Conservation (phyloP, 2,329 filamentous ascomycete species). For the Pseudogymnoascus sp. region DNA sequence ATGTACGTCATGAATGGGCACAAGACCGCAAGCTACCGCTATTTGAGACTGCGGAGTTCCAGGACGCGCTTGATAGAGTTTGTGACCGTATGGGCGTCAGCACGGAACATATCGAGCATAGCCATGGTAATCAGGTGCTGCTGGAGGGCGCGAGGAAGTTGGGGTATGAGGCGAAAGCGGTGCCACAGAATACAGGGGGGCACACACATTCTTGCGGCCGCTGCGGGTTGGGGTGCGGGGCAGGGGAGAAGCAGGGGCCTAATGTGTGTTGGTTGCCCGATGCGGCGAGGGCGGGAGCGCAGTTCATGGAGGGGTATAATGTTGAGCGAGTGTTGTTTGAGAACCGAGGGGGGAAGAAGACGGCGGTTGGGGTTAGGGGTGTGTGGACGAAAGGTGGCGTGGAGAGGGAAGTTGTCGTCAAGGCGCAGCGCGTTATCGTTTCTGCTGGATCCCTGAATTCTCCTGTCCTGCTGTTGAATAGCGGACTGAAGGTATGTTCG, state of each 20-base stretch:
- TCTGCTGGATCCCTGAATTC: constrained; percentile 69
- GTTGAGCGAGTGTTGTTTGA: constrained; percentile 67
- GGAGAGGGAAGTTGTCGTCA: constrained; percentile 60
- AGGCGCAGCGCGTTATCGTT: constrained; percentile 72
- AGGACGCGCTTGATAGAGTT: constrained; percentile 71
- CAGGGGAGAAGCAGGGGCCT: constrained; percentile 71
- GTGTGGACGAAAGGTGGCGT: constrained; percentile 48
- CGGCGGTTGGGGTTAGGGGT: constrained; percentile 64
- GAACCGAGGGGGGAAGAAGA: constrained; percentile 30
- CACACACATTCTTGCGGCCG: constrained; percentile 66
- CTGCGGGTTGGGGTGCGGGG: constrained; percentile 54
- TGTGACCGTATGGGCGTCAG: constrained; percentile 72
- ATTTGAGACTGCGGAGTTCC: constrained; percentile 67
- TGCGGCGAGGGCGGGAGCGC: constrained; percentile 67
- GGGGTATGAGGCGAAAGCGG: constrained; percentile 60
- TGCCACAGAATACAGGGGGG: constrained; percentile 74
- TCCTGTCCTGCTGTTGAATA: constrained; percentile 68
- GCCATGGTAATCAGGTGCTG: constrained; percentile 62
- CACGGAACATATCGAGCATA: constrained; percentile 60
- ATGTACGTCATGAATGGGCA: constrained; percentile 77
- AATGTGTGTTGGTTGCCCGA: constrained; percentile 71
- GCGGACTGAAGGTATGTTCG: constrained; percentile 50
- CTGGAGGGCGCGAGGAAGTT: constrained; percentile 68
- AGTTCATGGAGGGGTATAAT: constrained; percentile 76
- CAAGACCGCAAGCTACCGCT: constrained; percentile 58